Conservation (phyloP, 108 stramenopile genomes). For the Epithemia pelagica region DNA sequence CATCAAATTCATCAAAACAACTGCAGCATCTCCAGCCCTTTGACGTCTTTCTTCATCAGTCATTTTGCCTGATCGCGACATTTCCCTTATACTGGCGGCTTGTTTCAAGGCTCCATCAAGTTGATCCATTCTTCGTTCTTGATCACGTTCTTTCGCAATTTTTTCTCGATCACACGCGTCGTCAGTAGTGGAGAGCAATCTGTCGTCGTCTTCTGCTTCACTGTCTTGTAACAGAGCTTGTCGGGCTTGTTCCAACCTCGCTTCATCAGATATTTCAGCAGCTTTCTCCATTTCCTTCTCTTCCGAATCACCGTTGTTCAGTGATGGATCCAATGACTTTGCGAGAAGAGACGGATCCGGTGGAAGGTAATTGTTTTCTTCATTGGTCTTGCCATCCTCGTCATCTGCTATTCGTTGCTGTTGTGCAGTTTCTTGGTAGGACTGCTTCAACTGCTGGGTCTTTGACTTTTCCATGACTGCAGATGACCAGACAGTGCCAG, state of each 20-base stretch:
- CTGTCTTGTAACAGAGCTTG: not conserved
- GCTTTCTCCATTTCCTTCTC: not conserved
- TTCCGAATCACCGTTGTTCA: not conserved
- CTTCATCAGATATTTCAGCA: not conserved
- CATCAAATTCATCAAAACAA: slow-evolving; percentile 68
- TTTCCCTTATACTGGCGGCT: slow-evolving; percentile 59
- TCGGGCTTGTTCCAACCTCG: slow-evolving; percentile 12
- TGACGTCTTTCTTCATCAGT: slow-evolving; percentile 71
- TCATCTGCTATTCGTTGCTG: not conserved
- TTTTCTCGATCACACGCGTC: slow-evolving; percentile 1
- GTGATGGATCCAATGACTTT: not conserved
- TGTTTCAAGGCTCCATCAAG: slow-evolving; percentile 58
- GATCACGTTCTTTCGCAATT: slow-evolving; percentile 3
- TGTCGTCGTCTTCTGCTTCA: not conserved
- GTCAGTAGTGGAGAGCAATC: slow-evolving; percentile 1
- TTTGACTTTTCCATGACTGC: slow-evolving; percentile 49
- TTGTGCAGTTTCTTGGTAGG: slow-evolving; percentile 15
- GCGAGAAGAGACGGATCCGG: slow-evolving; percentile 7
- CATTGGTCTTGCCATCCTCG: slow-evolving; percentile 13
- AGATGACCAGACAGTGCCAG: slow-evolving; percentile 71
- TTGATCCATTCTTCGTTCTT: slow-evolving; percentile 47
- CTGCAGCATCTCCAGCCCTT: slow-evolving; percentile 70
- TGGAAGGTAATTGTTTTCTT: slow-evolving; percentile 6
- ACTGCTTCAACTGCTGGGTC: slow-evolving; percentile 10
- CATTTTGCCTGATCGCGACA: slow-evolving; percentile 44